Evolutionary conservation across 441 rosid species (phyloP), one percentile per base, ranked within the genome.

Genomic region (Manihot esculenta): DNA sequence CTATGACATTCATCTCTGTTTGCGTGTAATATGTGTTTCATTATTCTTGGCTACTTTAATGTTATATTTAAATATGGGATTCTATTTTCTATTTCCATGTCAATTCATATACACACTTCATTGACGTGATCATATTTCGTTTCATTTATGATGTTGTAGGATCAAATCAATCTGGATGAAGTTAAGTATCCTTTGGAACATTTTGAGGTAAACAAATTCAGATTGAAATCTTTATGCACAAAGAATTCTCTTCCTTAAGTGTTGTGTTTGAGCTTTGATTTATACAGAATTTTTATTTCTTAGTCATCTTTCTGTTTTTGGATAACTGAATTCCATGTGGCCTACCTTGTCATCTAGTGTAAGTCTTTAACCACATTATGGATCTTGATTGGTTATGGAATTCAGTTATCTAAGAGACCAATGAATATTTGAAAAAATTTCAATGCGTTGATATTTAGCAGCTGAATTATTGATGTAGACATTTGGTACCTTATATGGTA

Each of bases 131-230:
- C 5, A 24, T 50, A 45, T 57, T 47, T 64, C 55, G 26, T 57
- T 57, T 38, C 59, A 55, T 21, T 57, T 60, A 3, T 79, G 69
- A 6, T 74, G 74, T 76, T 89, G 72, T 76, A 92, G 99, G 99
- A 88, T 82, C 98, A 94, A 88, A 89, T 94, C 79, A 89, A 87
- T 69, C 71, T 94, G 92, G 86, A 92, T 77, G 98, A 92, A 78
- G 91, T 88, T 64, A 92, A 90, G 90, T 83, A 86, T 75, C 91
- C 97, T 59, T 61, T 94, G 79, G 93, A 90, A 38, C 88, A 89
- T 74, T 94, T 92, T 80, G 89, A 92, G 96, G 99, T 94, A 81
- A 71, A 62, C 9, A 60, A 24, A 44, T 62, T 10, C 60, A 64
- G 30, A 45, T 64, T 69, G 50, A 60, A 57, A 38, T 56, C 50